Conservation (phyloP, 306 rosid species). For the Dryas drummondii region DNA sequence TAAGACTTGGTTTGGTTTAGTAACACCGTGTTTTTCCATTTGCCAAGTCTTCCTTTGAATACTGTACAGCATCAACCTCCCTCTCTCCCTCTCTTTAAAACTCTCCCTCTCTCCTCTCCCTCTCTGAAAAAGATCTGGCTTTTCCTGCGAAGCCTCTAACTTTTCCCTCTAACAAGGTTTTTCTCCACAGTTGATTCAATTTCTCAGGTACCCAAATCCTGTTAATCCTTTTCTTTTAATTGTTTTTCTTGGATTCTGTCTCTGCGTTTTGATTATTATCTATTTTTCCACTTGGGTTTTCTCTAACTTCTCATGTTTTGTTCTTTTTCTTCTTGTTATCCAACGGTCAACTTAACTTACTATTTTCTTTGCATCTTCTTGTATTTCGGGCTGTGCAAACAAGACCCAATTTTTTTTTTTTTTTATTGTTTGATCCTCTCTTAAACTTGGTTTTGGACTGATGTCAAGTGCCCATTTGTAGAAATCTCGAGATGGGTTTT, state of each 20-base stretch:
- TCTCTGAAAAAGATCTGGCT: constrained; percentile 9
- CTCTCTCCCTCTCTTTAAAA: constrained; percentile 21
- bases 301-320: not conserved
- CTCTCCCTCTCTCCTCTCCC: constrained; percentile 4
- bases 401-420: constrained; percentile 12
- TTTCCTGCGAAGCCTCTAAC: constrained; percentile 1
- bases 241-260: constrained; percentile 22
- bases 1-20: not conserved
- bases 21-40: constrained; percentile 9
- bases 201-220: constrained; percentile 48
- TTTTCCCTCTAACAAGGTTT: constrained; percentile 13
- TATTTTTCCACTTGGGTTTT: constrained; percentile 27
- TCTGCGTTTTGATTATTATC: constrained; percentile 32
- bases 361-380: constrained; percentile 2
- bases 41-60: constrained; percentile 31
- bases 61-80: constrained; percentile 1
- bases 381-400: too few species aligned
- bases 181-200: constrained; percentile 3
- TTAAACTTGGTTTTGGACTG: too few species aligned
- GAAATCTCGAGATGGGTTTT: not conserved
- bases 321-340: constrained; percentile 16
- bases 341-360: constrained; percentile 22
- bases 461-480: not conserved
- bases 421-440: too few species aligned
- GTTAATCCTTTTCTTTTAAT: constrained; percentile 15